phyloP scores from a whole-genome alignment of 2,329 filamentous ascomycete species.

The Phyllosticta capitalensis region DNA sequence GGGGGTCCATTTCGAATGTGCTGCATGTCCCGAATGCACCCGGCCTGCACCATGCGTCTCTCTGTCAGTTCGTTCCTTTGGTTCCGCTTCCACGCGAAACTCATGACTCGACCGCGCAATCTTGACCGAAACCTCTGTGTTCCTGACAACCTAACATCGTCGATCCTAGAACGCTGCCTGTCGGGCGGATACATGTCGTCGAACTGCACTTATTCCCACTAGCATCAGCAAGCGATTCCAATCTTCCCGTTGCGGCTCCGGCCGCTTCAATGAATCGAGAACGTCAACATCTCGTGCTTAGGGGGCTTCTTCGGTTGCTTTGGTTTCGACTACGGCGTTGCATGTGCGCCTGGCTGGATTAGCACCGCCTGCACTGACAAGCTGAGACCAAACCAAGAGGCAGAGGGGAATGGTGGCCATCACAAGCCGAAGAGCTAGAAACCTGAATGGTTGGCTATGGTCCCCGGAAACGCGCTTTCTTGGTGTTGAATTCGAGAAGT shows the following conservation, averaged over 20 bases:
- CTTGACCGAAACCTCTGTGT: neutral
- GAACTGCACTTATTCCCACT: neutral
- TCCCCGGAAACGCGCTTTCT: neutral
- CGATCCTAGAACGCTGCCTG: neutral
- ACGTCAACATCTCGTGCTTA: neutral
- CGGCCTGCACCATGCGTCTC: slow-evolving; percentile 14
- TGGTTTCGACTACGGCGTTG: neutral
- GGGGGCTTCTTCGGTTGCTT: neutral
- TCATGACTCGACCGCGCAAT: slow-evolving; percentile 13
- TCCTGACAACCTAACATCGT: neutral
- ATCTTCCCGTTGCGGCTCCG: neutral
- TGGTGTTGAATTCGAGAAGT: neutral
- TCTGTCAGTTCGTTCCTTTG: slow-evolving; percentile 17
- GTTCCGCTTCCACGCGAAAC: slow-evolving; percentile 29
- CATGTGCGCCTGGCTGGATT: neutral
- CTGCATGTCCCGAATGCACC: slow-evolving; percentile 11
- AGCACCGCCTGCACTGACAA: neutral
- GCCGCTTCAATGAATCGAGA: neutral
- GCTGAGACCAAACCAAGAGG: neutral
- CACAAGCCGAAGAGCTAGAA: neutral
- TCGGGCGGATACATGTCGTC: neutral
- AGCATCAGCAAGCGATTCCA: neutral
- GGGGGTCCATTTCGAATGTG: slow-evolving; percentile 2
- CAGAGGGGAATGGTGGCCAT: neutral
- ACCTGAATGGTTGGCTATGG: neutral